Conservation (phyloP, 345 rosid genomes). For the Eucalyptus regnans region DNA sequence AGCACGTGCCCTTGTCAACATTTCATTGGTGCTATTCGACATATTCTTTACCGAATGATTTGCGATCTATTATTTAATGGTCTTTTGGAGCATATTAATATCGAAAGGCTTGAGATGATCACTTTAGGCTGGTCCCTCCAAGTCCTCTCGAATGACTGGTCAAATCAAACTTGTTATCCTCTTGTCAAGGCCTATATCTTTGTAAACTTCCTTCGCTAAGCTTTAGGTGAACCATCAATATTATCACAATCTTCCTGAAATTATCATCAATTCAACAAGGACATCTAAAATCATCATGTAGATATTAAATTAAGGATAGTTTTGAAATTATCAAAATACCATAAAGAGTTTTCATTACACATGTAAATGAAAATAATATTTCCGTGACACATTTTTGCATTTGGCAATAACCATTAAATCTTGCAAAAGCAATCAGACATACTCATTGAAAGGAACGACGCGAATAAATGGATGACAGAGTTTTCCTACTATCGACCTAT, state of each 20-base stretch:
- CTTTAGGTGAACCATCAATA: neutral
- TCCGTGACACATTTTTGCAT: neutral
- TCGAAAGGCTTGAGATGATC: neutral
- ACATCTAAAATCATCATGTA: neutral
- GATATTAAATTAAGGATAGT: neutral
- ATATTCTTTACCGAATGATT: neutral
- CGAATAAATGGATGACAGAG: neutral
- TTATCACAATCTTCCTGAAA: neutral
- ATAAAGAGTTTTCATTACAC: neutral
- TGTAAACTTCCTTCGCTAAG: neutral
- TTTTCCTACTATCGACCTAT: neutral
- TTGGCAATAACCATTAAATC: neutral
- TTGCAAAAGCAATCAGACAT: neutral
- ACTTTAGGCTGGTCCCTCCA: neutral
- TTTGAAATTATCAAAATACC: neutral
- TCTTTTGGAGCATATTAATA: neutral
- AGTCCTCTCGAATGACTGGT: neutral
- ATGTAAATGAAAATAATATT: too few species aligned
- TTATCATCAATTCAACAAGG: neutral
- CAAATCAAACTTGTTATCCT: neutral
- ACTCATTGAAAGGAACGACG: neutral
- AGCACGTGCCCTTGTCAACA: neutral
- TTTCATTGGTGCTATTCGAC: neutral
- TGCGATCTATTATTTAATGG: neutral
- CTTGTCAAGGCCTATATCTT: neutral